Evolutionary conservation across 2,329 filamentous ascomycete genomes (phyloP).

Genomic region (Exophiala bonariae): DNA sequence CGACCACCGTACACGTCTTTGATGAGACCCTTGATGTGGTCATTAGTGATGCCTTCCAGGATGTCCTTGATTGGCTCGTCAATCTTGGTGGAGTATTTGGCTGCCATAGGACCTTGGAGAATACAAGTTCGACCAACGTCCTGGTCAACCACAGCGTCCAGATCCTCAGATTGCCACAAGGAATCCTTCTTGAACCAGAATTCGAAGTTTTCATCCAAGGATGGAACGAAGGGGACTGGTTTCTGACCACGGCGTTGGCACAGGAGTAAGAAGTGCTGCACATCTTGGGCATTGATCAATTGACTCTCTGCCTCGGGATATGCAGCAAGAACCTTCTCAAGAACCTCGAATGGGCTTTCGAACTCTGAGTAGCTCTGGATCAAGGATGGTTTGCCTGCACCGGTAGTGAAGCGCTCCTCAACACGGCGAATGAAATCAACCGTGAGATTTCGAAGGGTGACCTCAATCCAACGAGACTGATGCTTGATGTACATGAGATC

Average conservation of each 20-base stretch:
- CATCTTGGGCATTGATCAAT: slow-evolving; percentile 96
- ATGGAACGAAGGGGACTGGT: slow-evolving; percentile 91
- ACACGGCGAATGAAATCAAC: slow-evolving; percentile 96
- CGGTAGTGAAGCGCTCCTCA: slow-evolving; percentile 89
- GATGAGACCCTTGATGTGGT: slow-evolving; percentile 78
- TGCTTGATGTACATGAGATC: slow-evolving; percentile 91
- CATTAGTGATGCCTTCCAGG: slow-evolving; percentile 82
- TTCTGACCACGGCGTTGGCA: slow-evolving; percentile 93
- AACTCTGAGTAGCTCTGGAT: slow-evolving; percentile 91
- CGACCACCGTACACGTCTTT: slow-evolving; percentile 77
- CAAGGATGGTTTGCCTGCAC: slow-evolving; percentile 70
- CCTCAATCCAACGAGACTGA: slow-evolving; percentile 87
- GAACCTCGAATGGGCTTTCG: slow-evolving; percentile 72
- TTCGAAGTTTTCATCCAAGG: slow-evolving; percentile 96
- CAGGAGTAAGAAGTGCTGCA: slow-evolving; percentile 92
- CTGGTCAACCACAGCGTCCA: slow-evolving; percentile 92
- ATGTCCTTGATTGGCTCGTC: slow-evolving; percentile 97
- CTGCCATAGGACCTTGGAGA: slow-evolving; percentile 89
- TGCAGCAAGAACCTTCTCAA: slow-evolving; percentile 75
- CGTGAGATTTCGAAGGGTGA: slow-evolving; percentile 76
- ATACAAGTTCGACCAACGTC: slow-evolving; percentile 97
- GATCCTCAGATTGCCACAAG: slow-evolving; percentile 96
- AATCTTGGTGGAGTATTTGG: slow-evolving; percentile 81
- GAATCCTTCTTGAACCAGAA: slow-evolving; percentile 99
- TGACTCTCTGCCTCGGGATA: slow-evolving; percentile 88